Evolutionary conservation across 345 rosid species (phyloP).

Genomic region (Triadica sebifera): DNA sequence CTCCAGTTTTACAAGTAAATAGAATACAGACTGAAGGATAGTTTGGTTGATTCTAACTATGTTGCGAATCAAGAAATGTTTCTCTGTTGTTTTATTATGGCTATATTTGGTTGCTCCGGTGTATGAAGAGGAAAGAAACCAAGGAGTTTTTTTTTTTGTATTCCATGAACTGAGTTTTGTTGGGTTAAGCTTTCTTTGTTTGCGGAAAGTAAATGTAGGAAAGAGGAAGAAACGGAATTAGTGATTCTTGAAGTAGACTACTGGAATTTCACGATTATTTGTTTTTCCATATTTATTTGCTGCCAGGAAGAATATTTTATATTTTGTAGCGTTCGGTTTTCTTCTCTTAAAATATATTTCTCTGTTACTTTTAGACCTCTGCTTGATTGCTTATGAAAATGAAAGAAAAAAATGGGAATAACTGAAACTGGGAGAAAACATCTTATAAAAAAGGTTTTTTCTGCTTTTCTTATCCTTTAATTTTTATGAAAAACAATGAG

Average conservation of each 20-base stretch:
- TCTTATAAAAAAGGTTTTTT: neutral
- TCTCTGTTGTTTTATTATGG: neutral
- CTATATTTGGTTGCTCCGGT: constrained; percentile 10
- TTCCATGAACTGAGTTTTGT: neutral
- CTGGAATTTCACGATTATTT: neutral
- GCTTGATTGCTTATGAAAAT: constrained; percentile 1
- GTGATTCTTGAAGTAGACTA: neutral
- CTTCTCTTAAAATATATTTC: neutral
- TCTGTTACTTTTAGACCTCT: neutral
- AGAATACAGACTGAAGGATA: neutral
- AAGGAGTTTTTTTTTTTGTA: too few relatives aligned
- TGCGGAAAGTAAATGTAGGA: neutral
- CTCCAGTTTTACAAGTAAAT: neutral
- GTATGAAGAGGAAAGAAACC: too few relatives aligned
- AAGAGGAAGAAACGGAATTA: neutral
- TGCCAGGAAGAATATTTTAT: neutral
- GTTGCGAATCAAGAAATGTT: neutral
- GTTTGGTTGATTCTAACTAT: neutral
- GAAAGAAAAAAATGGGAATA: neutral
- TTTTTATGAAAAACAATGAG: neutral
- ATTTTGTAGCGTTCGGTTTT: neutral
- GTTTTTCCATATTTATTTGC: neutral
- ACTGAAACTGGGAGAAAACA: neutral
- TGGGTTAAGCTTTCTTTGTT: neutral
- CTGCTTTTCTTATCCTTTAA: neutral